Evolutionary conservation across 1,284 basidiomycete species (phyloP), one percentile per base, ranked within the genome.

Genomic region (Lignosus rhinocerotis): DNA sequence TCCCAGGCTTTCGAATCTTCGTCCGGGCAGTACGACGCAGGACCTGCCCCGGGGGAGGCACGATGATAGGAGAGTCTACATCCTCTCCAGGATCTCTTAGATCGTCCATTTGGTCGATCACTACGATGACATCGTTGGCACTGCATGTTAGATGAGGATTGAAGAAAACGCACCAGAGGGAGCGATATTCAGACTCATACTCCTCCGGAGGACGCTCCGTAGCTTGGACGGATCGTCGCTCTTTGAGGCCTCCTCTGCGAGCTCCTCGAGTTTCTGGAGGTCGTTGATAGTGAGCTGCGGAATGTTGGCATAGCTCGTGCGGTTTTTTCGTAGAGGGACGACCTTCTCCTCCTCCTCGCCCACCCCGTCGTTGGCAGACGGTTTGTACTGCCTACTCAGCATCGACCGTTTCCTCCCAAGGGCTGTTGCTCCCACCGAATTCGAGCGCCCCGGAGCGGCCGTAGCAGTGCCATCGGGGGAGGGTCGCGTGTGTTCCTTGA

Each of bases 11-110:
- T 55, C 96, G 87, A 68, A 98, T 97, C 79, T 95, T 96, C 3
- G 96, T 99, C 19, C 96, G 87, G 8, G 94, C 94, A 11, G 94
- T 87, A 46, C 96, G 88, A 32, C 94, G 92, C 12, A 99, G 80
- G 67, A 96, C 94, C 72, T 90, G 90, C 12, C 92, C 92, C 1
- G 93, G 93, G 47, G 88, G 87, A 34, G 92, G 93, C 6, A 95
- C 86, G 59, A 97, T 90, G 67, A 97, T 91, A 30, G 95, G 96
- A 25, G 85, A 82, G 73, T 98, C 94, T 2, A 88, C 89, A 67
- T 93, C 92, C 65, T 93, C 90, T 14, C 77, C 80, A 68, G 86
- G 78, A 64, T 87, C 85, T 12, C 82, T 78, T 64, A 86, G 80
- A 67, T 86, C 78, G 63, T 87, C 85, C 78, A 87, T 83, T 67